Base-by-base conservation (phyloP, 352 stramenopile species). In the Phytophthora cryptogea region DNA sequence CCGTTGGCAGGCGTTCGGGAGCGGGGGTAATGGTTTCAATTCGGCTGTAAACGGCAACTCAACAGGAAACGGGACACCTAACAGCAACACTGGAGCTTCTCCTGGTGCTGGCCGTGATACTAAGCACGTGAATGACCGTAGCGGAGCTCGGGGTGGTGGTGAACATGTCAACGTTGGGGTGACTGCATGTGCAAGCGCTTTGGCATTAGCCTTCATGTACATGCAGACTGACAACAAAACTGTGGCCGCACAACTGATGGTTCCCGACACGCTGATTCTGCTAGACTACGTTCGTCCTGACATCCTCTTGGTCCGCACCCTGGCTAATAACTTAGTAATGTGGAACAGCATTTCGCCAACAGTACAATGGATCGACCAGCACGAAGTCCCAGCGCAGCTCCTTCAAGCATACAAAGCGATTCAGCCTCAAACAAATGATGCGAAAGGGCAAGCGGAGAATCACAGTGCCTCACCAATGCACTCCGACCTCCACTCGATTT, bases 161-260 rank as follows among this genome's bases (percentile, higher is more conserved):
- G 92, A 98, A 37, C 89, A 94, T 37, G 88, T 99, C 9, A 99
- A 99, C 54, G 94, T 88, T 28, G 91, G 98, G 36, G 86, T 99
- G 3, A 99, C 97, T 31, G 91, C 95, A 14, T 90, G 92, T 20
- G 96, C 89, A 44, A 90, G 81, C 40, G 97, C 91, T 5, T 59
- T 99, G 44, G 96, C 96, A 8, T 74, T 99, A 17, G 95, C 88
- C 11, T 90, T 99, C 36, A 98, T 99, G 80, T 99, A 98, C 68
- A 90, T 99, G 56, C 90, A 96, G 63, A 98, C 83, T 30, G 82
- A 88, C 55, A 97, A 97, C 71, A 83, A 84, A 31, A 80, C 76
- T 3, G 82, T 97, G 45, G 81, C 87, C 10, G 83, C 83, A 16
- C 85, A 92, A 26, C 70, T 99, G 27, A 66, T 72, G 3, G 79